Base-by-base conservation (phyloP, 345 rosid species). In the Syzygium oleosum region DNA sequence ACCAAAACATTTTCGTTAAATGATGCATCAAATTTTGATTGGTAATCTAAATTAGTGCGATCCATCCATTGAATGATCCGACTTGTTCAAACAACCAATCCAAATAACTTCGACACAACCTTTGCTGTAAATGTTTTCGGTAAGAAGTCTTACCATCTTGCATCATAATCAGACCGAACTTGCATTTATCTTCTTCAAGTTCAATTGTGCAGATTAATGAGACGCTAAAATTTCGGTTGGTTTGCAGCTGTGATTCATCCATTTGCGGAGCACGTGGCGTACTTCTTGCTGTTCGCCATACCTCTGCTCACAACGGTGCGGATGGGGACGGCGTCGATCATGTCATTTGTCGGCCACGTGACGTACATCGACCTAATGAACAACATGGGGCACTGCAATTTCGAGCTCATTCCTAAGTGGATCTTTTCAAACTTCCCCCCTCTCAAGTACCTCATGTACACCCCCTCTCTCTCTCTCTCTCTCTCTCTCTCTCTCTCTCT, bases 341-440 rank as follows among this genome's bases (percentile, higher is more conserved):
- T 21, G 27, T 7, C 61, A 22, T 31, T 38, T 0, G 13, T 29
- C 9, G 87, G 79, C 34, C 90, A 90, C 46, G 2, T 90, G 7
- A 84, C 88, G 3, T 90, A 89, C 88, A 92, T 89, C 86, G 79
- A 87, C 83, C 29, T 87, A 9, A 87, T 87, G 88, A 87, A 80
- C 31, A 90, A 92, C 43, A 88, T 92, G 93, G 93, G 93, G 3
- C 93, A 90, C 78, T 92, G 92, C 91, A 92, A 92, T 87, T 92
- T 92, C 65, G 93, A 90, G 88, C 84, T 92, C 85, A 51, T 92
- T 56, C 92, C 93, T 6, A 85, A 84, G 38, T 87, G 65, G 53
- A 41, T 90, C 54, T 92, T 92, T 84, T 73, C 90, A 54, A 43
- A 85, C 51, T 90, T 90, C 53, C 93, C 91, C 1, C 90, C 87